Base-by-base conservation (phyloP, 495 filamentous ascomycete species). In the Tuber melanosporum region DNA sequence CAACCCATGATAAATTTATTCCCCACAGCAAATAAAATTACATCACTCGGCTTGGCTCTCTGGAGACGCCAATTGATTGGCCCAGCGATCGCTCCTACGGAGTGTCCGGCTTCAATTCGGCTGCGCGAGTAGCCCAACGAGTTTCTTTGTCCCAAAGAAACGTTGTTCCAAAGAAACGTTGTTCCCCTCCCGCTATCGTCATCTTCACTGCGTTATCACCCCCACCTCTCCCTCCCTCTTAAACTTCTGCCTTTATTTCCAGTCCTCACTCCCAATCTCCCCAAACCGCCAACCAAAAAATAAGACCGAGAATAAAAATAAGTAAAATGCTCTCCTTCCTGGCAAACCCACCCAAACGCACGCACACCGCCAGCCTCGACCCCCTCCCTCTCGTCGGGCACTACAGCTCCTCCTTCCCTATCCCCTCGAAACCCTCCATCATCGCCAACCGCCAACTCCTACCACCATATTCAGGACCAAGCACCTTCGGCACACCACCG, bases 321-420 rank as follows among this genome's bases (percentile, higher is more conserved):
- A 52, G 22, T n/a, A 57, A 71, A 80, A 80, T 80, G 77, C 69
- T 80, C 71, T 80, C 78, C n/a, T 76, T 73, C 44, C 41, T 80
- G 14, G 47, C 72, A 9, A 76, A 71, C 49, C 73, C 77, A n/a
- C 45, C 73, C 22, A 73, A 66, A 45, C 78, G 73, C 39, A 73
- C 74, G 32, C 78, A 73, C 46, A 72, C 77, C 39, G 26, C 73
- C 20, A 41, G 47, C 71, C 36, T 73, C 22, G 73, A 76, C 71
- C 73, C 78, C 39, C 62, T 72, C 6, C 39, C 73, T 41, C 73
- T 74, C 32, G 66, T 46, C 1, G 74, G 71, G 42, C 26, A 9
- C 71, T 43, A 19, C 73, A 42, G 14, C 15, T 15, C 71, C 26
- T 15, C 47, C 76, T 3, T 76, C 62, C 39, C 76, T 70, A 44